These are phyloP conservation scores for Penicillium sp. DNA, from an alignment of 2,329 filamentous ascomycete genomes.

Conservation along the genomic window DNA sequence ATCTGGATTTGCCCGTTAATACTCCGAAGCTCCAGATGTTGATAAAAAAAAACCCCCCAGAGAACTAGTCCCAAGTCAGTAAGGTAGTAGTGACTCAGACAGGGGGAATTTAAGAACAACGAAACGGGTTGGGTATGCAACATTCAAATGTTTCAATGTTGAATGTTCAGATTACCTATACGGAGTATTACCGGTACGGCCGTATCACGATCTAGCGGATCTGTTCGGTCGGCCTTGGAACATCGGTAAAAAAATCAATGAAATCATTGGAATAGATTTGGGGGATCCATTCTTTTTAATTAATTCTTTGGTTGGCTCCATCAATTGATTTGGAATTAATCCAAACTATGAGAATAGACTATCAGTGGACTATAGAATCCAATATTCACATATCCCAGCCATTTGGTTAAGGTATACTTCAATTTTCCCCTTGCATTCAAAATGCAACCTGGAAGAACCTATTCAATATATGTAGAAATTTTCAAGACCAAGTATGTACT, in stretches of 20 bases:
- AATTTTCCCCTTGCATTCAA: background rate
- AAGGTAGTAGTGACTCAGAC: background rate
- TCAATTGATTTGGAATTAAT: constrained; percentile 18
- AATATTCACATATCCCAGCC: background rate
- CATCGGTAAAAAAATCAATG: constrained; percentile 9
- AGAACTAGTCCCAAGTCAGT: constrained; percentile 8
- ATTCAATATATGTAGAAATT: background rate
- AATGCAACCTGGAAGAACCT: background rate
- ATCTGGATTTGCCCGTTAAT: constrained; percentile 8
- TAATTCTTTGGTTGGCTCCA: background rate
- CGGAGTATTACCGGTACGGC: constrained; percentile 15
- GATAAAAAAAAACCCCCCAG: background rate
- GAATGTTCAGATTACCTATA: background rate
- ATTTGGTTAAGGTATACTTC: background rate
- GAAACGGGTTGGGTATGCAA: background rate
- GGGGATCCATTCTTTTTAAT: background rate
- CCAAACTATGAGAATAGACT: background rate
- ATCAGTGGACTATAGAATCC: constrained; percentile 1
- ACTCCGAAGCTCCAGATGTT: background rate
- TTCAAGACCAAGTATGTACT: background rate
- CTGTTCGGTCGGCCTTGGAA: constrained; percentile 10
- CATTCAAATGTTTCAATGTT: background rate
- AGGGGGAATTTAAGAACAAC: background rate
- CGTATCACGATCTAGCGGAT: constrained; percentile 14
- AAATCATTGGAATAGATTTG: constrained; percentile 19